Percentiles rank a stretch among this genome's conserved stretches.
These are phyloP conservation scores for Epichloe bromicola DNA, from an alignment of 2,329 filamentous ascomycete genomes.

Conservation along the genomic window DNA sequence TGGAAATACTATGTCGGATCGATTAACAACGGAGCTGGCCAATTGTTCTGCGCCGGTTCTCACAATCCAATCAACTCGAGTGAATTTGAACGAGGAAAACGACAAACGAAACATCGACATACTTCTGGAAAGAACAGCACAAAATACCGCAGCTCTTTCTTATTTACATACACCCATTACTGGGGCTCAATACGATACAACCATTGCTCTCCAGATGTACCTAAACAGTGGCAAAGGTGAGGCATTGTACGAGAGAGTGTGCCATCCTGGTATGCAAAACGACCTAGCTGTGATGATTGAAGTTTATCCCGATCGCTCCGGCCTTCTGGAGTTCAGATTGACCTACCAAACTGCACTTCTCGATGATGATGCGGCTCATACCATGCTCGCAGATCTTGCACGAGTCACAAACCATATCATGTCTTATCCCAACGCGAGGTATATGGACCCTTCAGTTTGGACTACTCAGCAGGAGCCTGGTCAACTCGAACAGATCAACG, in stretches of 20 bases:
- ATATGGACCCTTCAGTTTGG: not conserved
- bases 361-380: not conserved
- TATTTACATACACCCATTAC: not conserved
- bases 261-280: not conserved
- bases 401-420: not conserved
- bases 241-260: not conserved
- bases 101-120: not conserved
- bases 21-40: slow-evolving; percentile 1
- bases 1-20: slow-evolving; percentile 21
- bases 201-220: slow-evolving; percentile 21
- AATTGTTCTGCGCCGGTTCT: not conserved
- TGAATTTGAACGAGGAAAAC: not conserved
- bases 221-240: not conserved
- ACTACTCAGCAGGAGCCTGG: not conserved
- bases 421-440: not conserved
- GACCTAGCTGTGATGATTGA: not conserved
- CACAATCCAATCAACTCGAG: not conserved
- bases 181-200: slow-evolving; percentile 19
- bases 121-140: not conserved
- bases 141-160: not conserved
- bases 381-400: not conserved
- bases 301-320: not conserved
- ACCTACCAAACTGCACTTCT: not conserved
- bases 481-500: not conserved
- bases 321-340: not conserved